Evolutionary conservation across 768 basidiomycete genomes (phyloP), one percentile per base, ranked within the genome.

Genomic region (Steccherinum ochraceum): DNA sequence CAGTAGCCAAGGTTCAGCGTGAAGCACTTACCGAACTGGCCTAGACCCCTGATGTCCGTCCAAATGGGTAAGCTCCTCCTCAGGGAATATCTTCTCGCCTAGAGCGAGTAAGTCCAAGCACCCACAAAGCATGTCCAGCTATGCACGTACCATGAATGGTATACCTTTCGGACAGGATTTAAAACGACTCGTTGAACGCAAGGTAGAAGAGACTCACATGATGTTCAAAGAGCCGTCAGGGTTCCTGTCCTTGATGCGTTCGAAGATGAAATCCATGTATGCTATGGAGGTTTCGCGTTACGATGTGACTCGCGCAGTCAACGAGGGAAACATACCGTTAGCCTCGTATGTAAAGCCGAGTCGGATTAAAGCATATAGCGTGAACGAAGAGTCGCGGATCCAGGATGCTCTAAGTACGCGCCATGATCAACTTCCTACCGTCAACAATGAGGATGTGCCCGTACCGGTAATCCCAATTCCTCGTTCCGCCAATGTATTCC

Each of bases 361-460:
- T 35, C 96, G 78, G 51, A 98, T 85, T 35, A 97, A 76, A 0
- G 94, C 95, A 61, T 98, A 99, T 4, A 98, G 77, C 0, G 92
- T 93, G 73, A 99, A 99, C 0, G 89, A 90, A 0, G 93, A 86
- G 62, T 99, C 95, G n/a, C 95, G 84, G 61, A 97, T 91, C 89
- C 89, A 92, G 0, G 86, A 89, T 2, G 83, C 84, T 19, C 87
- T 86, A 54, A 21, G 48, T 21, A n/a, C n/a, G n/a, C n/a, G n/a
- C n/a, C n/a, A n/a, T n/a, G 23, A 27, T 18, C 4, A 45, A 23
- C 18, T 4, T 27, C 25, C 20, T 19, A 16, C 16, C 30, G n/a
- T 12, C 21, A 20, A 11, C 35, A 18, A 30, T 12, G n/a, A n/a
- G n/a, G n/a, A n/a, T n/a, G n/a, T n/a, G n/a, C n/a, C n/a, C n/a